phyloP scores from a whole-genome alignment of 345 rosid species.

The Corchorus capsularis region DNA sequence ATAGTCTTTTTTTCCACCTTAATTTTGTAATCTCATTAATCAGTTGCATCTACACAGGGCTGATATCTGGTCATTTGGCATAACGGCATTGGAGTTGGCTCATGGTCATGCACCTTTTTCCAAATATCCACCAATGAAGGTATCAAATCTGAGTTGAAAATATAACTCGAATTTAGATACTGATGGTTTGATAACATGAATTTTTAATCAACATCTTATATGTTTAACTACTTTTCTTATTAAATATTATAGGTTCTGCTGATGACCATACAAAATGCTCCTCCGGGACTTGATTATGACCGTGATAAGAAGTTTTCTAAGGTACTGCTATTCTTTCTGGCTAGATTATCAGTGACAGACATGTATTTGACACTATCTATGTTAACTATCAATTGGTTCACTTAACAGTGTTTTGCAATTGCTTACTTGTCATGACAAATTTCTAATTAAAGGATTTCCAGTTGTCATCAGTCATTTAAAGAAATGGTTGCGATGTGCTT shows the following conservation, averaged over 20 bases:
- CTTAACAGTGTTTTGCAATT: background rate
- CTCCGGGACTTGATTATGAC: constrained; percentile 97
- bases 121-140: constrained; percentile 99
- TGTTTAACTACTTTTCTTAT: background rate
- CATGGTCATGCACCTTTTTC: constrained; percentile 99
- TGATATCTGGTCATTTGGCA: constrained; percentile 99
- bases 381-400: constrained; percentile 16
- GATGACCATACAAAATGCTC: constrained; percentile 99
- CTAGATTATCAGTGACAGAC: constrained; percentile 27
- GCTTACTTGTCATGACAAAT: constrained; percentile 29
- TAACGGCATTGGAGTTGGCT: constrained; percentile 96
- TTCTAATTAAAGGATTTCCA: constrained; percentile 89
- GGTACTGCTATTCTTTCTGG: constrained; percentile 85
- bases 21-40: constrained; percentile 26
- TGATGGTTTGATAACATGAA: background rate
- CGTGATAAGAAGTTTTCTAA: constrained; percentile 97
- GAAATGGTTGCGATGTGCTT: constrained; percentile 99
- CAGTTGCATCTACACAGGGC: constrained; percentile 63
- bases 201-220: background rate
- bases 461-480: constrained; percentile 99
- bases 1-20: background rate
- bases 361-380: background rate
- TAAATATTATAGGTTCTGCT: constrained; percentile 65
- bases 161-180: background rate
- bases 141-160: constrained; percentile 23